Evolutionary conservation across 192 early-diverging fungal genomes (phyloP).

Genomic region (Backusella westeae): DNA sequence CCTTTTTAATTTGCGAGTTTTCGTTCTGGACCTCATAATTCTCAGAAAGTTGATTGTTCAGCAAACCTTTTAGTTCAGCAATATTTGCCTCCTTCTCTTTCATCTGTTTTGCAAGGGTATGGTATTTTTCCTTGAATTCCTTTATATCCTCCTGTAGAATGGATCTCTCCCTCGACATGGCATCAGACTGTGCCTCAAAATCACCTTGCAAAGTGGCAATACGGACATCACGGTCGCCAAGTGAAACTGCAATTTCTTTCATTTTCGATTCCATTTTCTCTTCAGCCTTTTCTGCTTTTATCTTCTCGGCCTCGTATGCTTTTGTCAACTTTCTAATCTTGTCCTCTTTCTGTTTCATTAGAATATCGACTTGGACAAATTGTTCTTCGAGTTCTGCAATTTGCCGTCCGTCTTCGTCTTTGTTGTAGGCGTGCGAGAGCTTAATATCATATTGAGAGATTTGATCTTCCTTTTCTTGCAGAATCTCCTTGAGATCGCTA

Average conservation of each 20-base stretch:
- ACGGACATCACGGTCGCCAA: constrained; percentile 24
- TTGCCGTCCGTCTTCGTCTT: background rate
- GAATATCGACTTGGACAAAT: background rate
- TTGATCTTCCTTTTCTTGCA: constrained; percentile 6
- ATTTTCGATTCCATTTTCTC: background rate
- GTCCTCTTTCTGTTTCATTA: background rate
- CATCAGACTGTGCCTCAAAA: constrained; percentile 13
- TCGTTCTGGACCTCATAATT: background rate
- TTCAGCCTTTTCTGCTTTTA: background rate
- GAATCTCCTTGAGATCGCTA: constrained; percentile 4
- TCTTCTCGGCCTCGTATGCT: background rate
- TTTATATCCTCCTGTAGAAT: constrained; percentile 14
- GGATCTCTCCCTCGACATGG: constrained; percentile 15
- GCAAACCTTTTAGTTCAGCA: background rate
- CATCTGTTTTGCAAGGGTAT: background rate
- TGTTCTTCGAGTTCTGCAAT: background rate
- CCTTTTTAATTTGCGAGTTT: background rate
- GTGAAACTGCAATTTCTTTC: constrained; percentile 5
- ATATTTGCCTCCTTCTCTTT: background rate
- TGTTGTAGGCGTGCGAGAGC: background rate
- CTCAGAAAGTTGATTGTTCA: background rate
- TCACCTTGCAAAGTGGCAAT: constrained; percentile 15
- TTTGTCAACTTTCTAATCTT: background rate
- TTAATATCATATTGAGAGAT: background rate
- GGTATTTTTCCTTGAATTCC: constrained; percentile 7